These are phyloP conservation scores for Lactifluus volemus DNA, from an alignment of 768 basidiomycete genomes.

Conservation along the genomic window DNA sequence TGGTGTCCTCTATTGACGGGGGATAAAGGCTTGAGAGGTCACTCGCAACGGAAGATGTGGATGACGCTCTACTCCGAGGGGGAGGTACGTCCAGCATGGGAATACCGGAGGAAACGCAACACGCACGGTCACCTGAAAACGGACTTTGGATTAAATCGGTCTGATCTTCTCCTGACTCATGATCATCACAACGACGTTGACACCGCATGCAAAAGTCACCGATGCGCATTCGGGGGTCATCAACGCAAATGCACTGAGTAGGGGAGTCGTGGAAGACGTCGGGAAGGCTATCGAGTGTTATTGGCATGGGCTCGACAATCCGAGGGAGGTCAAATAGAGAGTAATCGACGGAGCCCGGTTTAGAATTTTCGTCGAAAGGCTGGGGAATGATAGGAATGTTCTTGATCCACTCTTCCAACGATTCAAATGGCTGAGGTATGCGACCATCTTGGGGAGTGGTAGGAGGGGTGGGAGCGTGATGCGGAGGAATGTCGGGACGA, in stretches of 20 bases:
- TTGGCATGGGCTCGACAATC: constrained; percentile 16
- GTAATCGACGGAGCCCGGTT: neutral
- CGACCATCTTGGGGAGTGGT: constrained; percentile 18
- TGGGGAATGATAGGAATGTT: constrained; percentile 13
- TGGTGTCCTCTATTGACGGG: constrained; percentile 11
- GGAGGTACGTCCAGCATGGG: constrained; percentile 9
- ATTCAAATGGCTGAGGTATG: constrained; percentile 14
- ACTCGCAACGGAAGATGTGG: constrained; percentile 16
- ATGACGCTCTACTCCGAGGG: constrained; percentile 17
- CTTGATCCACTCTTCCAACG: constrained; percentile 19
- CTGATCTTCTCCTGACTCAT: constrained; percentile 5
- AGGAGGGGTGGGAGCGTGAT: constrained; percentile 18
- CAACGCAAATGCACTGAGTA: constrained; percentile 6
- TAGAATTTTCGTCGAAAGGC: constrained; percentile 1
- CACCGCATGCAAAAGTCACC: constrained; percentile 14
- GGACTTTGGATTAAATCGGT: neutral
- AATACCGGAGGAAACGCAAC: constrained; percentile 1
- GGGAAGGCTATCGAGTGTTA: constrained; percentile 13
- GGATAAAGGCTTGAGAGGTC: constrained; percentile 15
- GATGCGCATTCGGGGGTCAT: constrained; percentile 2
- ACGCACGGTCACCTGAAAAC: neutral
- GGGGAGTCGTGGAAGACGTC: constrained; percentile 26
- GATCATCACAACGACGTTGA: constrained; percentile 14
- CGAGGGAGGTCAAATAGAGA: constrained; percentile 2
- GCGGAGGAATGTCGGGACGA: constrained; percentile 11